phyloP scores from a whole-genome alignment of 2,329 filamentous ascomycete species.

The Colletotrichum sp. region DNA sequence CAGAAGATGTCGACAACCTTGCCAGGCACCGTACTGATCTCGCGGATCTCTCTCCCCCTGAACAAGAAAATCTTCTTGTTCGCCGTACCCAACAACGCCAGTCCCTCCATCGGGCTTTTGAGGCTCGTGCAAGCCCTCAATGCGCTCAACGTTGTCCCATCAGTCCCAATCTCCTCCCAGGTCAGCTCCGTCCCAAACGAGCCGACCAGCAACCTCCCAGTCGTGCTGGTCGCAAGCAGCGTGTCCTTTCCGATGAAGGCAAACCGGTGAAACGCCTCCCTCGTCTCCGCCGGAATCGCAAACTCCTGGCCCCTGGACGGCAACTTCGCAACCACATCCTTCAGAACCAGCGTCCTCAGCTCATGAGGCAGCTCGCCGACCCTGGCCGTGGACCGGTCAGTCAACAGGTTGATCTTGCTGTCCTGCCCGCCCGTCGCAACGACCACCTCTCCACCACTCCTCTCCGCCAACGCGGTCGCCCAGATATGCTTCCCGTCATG shows the following conservation, averaged over 20 bases:
- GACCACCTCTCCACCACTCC: conserved; percentile 36
- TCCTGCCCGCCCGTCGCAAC: conserved; percentile 87
- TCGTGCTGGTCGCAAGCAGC: conserved; percentile 63
- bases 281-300: conserved; percentile 22
- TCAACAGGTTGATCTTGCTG: conserved; percentile 64
- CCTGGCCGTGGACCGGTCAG: conserved; percentile 22
- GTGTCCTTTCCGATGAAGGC: conserved; percentile 60
- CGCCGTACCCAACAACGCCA: conserved; percentile 54
- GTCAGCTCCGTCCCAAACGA: conserved; percentile 31
- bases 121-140: conserved; percentile 54
- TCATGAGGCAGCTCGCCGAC: not conserved
- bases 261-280: conserved; percentile 64
- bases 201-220: conserved; percentile 62
- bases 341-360: conserved; percentile 32
- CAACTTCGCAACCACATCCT: conserved; percentile 32
- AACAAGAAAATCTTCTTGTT: conserved; percentile 54
- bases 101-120: conserved; percentile 39
- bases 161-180: conserved; percentile 49
- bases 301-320: conserved; percentile 34
- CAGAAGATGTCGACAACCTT: conserved; percentile 58
- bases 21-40: conserved; percentile 44
- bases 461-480: conserved; percentile 61
- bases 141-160: conserved; percentile 37
- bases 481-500: conserved; percentile 93
- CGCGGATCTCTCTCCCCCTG: conserved; percentile 32